Evolutionary conservation across 257 asterid genomes (phyloP).

Genomic region (Forsythia suspensa): DNA sequence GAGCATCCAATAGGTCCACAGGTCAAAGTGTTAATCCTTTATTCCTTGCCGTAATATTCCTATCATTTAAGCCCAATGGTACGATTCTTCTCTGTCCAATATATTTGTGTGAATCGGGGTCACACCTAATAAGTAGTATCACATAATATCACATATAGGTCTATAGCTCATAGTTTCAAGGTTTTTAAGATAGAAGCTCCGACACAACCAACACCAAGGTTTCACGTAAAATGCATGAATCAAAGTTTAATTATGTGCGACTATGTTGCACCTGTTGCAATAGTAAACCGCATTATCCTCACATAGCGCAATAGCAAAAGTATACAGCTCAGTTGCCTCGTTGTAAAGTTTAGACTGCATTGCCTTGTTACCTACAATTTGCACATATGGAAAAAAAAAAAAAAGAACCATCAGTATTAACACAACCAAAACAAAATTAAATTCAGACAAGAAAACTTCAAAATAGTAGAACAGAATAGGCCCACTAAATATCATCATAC

Average conservation of each 20-base stretch:
- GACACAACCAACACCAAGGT: not conserved
- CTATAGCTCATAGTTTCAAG: not conserved
- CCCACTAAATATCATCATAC: not conserved
- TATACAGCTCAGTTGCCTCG: slow-evolving; percentile 74
- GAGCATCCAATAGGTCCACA: not conserved
- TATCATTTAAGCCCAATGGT: not conserved
- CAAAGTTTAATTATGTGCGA: not conserved
- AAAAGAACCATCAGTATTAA: not conserved
- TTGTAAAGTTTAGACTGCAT: slow-evolving; percentile 66
- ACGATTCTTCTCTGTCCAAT: not conserved
- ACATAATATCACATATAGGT: not conserved
- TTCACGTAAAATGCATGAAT: not conserved
- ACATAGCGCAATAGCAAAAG: slow-evolving; percentile 67
- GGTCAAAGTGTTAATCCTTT: not conserved
- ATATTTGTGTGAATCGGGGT: not conserved
- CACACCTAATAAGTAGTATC: not conserved
- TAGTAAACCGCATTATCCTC: slow-evolving; percentile 80
- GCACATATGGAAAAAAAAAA: not conserved
- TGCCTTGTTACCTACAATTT: slow-evolving; percentile 63
- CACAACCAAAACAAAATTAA: not conserved
- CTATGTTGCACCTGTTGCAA: slow-evolving; percentile 68
- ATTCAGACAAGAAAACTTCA: not conserved
- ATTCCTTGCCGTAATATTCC: not conserved
- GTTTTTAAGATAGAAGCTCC: not conserved
- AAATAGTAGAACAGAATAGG: not conserved